Percentiles rank a stretch among this genome's conserved stretches.
These are phyloP conservation scores for Crithidia expoeki DNA, from an alignment of 208 protist species.

Conservation along the genomic window DNA sequence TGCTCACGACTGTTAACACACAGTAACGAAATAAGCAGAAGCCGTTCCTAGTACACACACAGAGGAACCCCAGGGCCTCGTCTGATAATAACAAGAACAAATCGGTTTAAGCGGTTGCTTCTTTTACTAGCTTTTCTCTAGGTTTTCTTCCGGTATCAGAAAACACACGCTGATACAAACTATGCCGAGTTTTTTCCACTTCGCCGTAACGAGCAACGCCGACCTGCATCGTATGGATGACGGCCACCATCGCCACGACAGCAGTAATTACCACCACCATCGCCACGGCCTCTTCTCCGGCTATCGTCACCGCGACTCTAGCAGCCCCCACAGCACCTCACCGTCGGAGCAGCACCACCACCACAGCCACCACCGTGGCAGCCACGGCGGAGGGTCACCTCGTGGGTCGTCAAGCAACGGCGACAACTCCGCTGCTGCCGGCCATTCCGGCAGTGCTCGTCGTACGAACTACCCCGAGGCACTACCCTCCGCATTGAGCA, in stretches of 20 bases:
- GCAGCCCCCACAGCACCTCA: neutral
- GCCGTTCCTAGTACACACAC: no score
- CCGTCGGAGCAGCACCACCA: neutral
- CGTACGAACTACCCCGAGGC: slow-evolving; percentile 24
- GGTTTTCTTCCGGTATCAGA: neutral
- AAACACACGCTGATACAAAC: no score
- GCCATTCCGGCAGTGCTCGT: neutral
- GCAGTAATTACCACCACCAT: slow-evolving; percentile 1
- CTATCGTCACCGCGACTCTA: slow-evolving; percentile 1
- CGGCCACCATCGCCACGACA: neutral
- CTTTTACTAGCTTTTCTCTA: neutral
- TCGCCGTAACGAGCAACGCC: neutral
- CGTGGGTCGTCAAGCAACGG: neutral
- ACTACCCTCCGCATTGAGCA: slow-evolving; percentile 5
- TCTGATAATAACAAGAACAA: neutral
- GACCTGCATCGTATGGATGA: neutral
- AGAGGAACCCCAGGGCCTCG: no score
- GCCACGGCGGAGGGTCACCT: neutral
- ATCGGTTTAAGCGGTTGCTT: no score
- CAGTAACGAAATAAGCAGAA: no score
- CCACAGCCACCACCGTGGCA: neutral
- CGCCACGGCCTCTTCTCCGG: neutral
- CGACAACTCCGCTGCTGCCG: neutral
- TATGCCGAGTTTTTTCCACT: slow-evolving; percentile 8
- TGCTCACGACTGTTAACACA: no score